Conservation (phyloP, 495 filamentous ascomycete species). For the Penicillium turbatum region DNA sequence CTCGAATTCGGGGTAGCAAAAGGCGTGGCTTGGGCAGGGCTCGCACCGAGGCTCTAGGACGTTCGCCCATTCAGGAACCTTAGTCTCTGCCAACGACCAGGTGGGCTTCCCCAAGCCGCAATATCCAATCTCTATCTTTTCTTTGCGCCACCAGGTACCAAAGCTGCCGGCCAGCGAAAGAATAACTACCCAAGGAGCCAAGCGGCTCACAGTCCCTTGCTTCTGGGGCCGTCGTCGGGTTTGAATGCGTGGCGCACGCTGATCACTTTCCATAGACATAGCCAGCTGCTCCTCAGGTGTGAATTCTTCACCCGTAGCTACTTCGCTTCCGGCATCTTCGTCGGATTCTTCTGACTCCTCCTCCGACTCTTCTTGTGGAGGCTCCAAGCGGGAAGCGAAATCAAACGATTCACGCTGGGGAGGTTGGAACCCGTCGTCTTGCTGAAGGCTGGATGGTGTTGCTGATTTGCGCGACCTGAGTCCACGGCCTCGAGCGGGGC, state of each 20-base stretch:
- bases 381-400: constrained; percentile 30
- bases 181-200: constrained; percentile 63
- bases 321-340: constrained; percentile 39
- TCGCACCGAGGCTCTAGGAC: constrained; percentile 78
- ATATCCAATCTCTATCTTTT: constrained; percentile 91
- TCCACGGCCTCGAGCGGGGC: constrained; percentile 29
- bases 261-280: constrained; percentile 61
- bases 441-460: constrained; percentile 31
- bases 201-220: constrained; percentile 34
- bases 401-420: constrained; percentile 46
- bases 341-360: constrained; percentile 35
- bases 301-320: constrained; percentile 82
- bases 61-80: constrained; percentile 63
- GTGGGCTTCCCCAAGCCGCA: constrained; percentile 77
- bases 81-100: constrained; percentile 47
- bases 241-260: constrained; percentile 20
- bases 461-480: constrained; percentile 37
- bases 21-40: constrained; percentile 85
- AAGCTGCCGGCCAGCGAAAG: constrained; percentile 65
- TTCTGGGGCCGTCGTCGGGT: constrained; percentile 35
- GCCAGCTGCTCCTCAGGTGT: constrained; percentile 85
- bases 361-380: constrained; percentile 30
- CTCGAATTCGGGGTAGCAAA: constrained; percentile 73
- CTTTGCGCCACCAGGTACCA: constrained; percentile 80
- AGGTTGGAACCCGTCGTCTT: constrained; percentile 35